Conservation (phyloP, 257 asterid genomes). For the Solanum bulbocastanum region DNA sequence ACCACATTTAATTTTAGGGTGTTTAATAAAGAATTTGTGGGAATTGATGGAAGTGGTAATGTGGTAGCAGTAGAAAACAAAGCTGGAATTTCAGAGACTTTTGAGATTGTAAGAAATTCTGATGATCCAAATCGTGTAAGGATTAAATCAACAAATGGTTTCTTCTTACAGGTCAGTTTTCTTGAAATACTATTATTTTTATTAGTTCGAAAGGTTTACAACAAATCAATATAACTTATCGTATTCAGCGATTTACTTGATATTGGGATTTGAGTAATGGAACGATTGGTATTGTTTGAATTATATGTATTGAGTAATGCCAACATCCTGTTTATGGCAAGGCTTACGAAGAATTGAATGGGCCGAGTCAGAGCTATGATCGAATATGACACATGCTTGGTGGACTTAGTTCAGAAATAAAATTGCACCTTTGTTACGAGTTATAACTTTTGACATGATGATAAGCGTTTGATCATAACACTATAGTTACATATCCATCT, state of each 20-base stretch:
- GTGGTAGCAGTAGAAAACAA: conserved; percentile 20
- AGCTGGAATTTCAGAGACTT: conserved; percentile 28
- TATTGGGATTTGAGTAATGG: neutral
- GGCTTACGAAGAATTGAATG: too few relatives aligned
- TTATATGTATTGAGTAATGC: neutral
- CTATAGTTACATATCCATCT: neutral
- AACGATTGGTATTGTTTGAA: neutral
- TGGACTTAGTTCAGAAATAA: too few relatives aligned
- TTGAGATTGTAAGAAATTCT: conserved; percentile 35
- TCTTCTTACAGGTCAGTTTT: conserved; percentile 49
- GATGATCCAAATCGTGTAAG: conserved; percentile 33
- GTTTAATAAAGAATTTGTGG: conserved; percentile 50
- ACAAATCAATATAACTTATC: neutral
- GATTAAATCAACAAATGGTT: conserved; percentile 49
- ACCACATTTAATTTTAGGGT: conserved; percentile 50
- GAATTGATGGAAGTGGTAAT: conserved; percentile 19
- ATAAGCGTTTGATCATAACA: too few relatives aligned
- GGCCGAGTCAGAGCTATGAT: too few relatives aligned
- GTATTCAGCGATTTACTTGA: neutral
- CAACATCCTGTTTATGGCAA: too few relatives aligned
- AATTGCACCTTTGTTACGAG: too few relatives aligned
- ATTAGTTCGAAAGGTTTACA: rapidly evolving
- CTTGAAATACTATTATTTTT: neutral
- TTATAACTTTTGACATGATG: too few relatives aligned
- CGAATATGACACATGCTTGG: too few relatives aligned